These are phyloP conservation scores for Wickerhamomyces canadensis DNA, from an alignment of 805 yeast genomes.

Conservation along the genomic window DNA sequence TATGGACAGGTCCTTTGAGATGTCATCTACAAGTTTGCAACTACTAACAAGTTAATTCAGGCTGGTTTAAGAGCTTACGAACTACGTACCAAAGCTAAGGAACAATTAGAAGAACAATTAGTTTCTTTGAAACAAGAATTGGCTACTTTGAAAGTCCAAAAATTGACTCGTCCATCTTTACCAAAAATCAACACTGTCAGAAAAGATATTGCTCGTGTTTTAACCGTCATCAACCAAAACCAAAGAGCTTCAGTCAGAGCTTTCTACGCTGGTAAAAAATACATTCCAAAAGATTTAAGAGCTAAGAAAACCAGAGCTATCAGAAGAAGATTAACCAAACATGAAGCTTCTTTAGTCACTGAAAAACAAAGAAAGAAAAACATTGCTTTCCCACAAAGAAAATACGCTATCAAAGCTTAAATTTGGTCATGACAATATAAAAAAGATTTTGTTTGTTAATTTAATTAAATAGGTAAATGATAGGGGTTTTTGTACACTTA, in stretches of 20 bases:
- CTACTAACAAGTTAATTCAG: slow-evolving; percentile 32
- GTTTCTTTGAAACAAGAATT: slow-evolving; percentile 95
- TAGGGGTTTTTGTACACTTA: slow-evolving; percentile 16
- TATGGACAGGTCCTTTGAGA: no score
- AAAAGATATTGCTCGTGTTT: slow-evolving; percentile 97
- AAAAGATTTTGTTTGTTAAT: slow-evolving; percentile 7
- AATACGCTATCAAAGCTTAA: slow-evolving; percentile 98
- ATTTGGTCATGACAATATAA: slow-evolving; percentile 11
- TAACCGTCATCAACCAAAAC: slow-evolving; percentile 94
- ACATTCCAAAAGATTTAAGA: slow-evolving; percentile 97
- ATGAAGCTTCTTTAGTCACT: slow-evolving; percentile 78
- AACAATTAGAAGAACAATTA: slow-evolving; percentile 90
- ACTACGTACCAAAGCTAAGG: slow-evolving; percentile 95
- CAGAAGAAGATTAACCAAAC: slow-evolving; percentile 91
- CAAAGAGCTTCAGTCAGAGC: slow-evolving; percentile 94
- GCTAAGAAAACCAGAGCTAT: slow-evolving; percentile 99
- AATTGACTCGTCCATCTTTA: slow-evolving; percentile 84
- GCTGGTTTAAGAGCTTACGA: slow-evolving; percentile 93
- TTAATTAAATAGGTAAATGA: slow-evolving; percentile 20
- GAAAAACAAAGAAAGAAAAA: slow-evolving; percentile 87
- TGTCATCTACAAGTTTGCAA: no score
- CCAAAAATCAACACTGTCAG: slow-evolving; percentile 97
- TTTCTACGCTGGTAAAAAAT: slow-evolving; percentile 92
- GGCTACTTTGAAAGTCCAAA: slow-evolving; percentile 93
- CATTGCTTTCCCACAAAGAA: slow-evolving; percentile 97